A percentile compares a stretch with the other conserved stretches of the same genome.
phyloP scores from a whole-genome alignment of 1,284 basidiomycete species.

The Malassezia vespertilionis region DNA sequence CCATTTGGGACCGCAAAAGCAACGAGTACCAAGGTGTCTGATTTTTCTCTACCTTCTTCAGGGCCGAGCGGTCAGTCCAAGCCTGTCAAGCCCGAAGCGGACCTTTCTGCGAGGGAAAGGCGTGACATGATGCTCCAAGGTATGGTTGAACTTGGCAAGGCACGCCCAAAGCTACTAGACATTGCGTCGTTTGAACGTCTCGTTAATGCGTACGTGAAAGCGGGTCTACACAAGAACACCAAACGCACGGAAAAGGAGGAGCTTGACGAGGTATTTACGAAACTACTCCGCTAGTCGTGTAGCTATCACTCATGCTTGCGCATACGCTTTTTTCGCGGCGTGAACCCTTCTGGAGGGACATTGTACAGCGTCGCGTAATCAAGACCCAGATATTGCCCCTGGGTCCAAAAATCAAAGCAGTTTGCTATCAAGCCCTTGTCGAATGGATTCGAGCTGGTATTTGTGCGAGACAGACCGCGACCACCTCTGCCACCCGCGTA shows the following conservation, averaged over 20 bases:
- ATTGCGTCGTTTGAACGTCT: not conserved
- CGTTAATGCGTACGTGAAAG: not conserved
- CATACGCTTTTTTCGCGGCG: not conserved
- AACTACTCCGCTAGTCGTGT: not conserved
- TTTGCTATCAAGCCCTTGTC: constrained; percentile 72
- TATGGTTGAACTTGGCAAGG: not conserved
- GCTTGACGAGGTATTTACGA: not conserved
- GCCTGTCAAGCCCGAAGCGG: not conserved
- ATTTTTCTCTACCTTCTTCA: constrained; percentile 1
- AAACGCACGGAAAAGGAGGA: not conserved
- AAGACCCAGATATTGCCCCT: constrained; percentile 69
- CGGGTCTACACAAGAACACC: not conserved
- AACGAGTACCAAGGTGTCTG: constrained; percentile 10
- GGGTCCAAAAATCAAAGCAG: constrained; percentile 81
- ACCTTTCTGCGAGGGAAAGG: not conserved
- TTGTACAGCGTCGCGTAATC: constrained; percentile 84
- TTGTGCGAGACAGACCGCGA: constrained; percentile 59
- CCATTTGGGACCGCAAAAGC: constrained; percentile 27
- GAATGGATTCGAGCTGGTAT: constrained; percentile 77
- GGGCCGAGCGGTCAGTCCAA: too few relatives aligned
- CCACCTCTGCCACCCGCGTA: constrained; percentile 82
- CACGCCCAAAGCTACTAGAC: not conserved
- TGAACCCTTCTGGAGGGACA: constrained; percentile 49
- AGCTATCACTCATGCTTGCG: too few relatives aligned
- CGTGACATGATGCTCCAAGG: constrained; percentile 3